These are phyloP conservation scores for Vigna mungo DNA, from an alignment of 306 rosid genomes.

Conservation along the genomic window DNA sequence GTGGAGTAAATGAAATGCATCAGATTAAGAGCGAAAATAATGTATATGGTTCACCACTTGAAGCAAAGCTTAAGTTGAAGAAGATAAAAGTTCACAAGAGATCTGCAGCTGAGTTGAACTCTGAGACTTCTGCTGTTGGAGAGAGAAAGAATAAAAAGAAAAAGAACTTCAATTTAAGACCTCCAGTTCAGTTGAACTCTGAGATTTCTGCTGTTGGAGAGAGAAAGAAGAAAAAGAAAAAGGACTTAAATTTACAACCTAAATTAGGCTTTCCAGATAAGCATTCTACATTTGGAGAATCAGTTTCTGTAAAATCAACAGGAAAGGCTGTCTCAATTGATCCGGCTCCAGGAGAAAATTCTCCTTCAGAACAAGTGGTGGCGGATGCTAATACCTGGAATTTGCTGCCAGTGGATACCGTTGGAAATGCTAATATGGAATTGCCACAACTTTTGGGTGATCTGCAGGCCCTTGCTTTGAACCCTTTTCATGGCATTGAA, in stretches of 20 bases:
- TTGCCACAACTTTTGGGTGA: slow-evolving; percentile 72
- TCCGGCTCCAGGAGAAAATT: slow-evolving; percentile 57
- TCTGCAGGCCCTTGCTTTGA: slow-evolving; percentile 78
- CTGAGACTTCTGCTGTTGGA: slow-evolving; percentile 50
- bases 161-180: slow-evolving; percentile 43
- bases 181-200: slow-evolving; percentile 54
- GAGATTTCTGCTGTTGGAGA: slow-evolving; percentile 55
- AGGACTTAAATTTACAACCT: slow-evolving; percentile 48
- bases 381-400: slow-evolving; percentile 45
- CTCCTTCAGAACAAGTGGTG: slow-evolving; percentile 49
- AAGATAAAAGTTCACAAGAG: slow-evolving; percentile 70
- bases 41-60: slow-evolving; percentile 7
- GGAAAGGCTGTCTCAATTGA: slow-evolving; percentile 53
- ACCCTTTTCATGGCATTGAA: slow-evolving; percentile 81
- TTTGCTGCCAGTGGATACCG: slow-evolving; percentile 41
- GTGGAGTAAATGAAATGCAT: slow-evolving; percentile 40
- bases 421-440: slow-evolving; percentile 52
- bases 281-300: slow-evolving; percentile 53
- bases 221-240: slow-evolving; percentile 78
- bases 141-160: slow-evolving; percentile 82
- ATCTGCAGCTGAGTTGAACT: slow-evolving; percentile 54
- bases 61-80: slow-evolving; percentile 53
- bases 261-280: slow-evolving; percentile 55
- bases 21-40: slow-evolving; percentile 24
- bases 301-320: slow-evolving; percentile 42